phyloP scores from a whole-genome alignment of 768 basidiomycete species.

The Rhodotorula sphaerocarpa region DNA sequence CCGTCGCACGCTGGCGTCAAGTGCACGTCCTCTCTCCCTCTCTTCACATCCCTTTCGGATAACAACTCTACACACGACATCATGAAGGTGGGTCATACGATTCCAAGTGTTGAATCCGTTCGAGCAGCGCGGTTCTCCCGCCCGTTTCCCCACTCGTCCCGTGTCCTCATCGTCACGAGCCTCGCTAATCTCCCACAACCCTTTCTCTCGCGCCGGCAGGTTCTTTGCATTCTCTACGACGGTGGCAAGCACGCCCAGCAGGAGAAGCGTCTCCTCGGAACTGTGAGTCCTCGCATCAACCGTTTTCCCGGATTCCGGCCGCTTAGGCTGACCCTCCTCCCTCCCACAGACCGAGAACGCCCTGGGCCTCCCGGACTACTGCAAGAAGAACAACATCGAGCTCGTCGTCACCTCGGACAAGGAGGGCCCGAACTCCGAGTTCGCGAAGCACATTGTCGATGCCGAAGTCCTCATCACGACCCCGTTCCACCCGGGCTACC shows the following conservation, averaged over 20 bases:
- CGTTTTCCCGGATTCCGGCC: too few species aligned
- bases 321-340: conserved; percentile 36
- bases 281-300: not conserved
- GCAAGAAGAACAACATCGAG: conserved; percentile 43
- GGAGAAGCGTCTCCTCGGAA: conserved; percentile 28
- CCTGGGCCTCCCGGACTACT: conserved; percentile 24
- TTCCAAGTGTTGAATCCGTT: too few species aligned
- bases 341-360: conserved; percentile 56
- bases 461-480: conserved; percentile 37
- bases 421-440: conserved; percentile 41
- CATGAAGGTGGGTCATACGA: too few species aligned
- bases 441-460: conserved; percentile 39
- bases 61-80: too few species aligned
- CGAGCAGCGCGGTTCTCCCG: too few species aligned
- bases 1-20: too few species aligned
- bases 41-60: not conserved
- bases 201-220: conserved; percentile 15
- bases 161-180: not conserved
- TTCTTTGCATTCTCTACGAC: conserved; percentile 36
- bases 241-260: conserved; percentile 34
- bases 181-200: not conserved
- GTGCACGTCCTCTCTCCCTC: not conserved
- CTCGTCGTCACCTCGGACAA: conserved; percentile 47
- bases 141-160: too few species aligned
- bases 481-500: conserved; percentile 40